phyloP scores from a whole-genome alignment of 139 green algal species.

The Coccomyxa sp. region DNA sequence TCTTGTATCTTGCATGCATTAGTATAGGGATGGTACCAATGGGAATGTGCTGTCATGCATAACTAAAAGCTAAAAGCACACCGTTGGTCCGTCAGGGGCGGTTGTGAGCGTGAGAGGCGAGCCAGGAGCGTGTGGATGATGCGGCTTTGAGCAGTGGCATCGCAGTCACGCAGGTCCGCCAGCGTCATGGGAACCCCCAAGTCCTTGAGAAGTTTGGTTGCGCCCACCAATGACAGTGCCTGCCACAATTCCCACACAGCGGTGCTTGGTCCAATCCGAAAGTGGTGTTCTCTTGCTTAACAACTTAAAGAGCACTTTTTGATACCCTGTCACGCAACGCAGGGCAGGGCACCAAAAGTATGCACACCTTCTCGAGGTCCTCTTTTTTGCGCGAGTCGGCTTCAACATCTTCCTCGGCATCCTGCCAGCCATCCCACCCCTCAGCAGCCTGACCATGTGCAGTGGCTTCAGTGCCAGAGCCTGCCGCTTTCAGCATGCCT shows the following conservation, averaged over 20 bases:
- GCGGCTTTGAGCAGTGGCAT: too few species aligned
- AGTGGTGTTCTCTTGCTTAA: neutral
- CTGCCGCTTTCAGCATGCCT: neutral
- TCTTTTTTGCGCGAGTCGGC: neutral
- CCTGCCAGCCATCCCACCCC: neutral
- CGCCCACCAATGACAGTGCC: too few species aligned
- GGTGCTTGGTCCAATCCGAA: neutral
- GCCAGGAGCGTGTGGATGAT: slow-evolving; percentile 28
- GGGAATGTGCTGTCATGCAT: neutral
- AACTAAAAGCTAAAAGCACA: neutral
- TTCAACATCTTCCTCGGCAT: neutral
- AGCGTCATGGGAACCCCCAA: too few species aligned
- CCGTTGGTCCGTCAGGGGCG: neutral
- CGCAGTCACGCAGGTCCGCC: too few species aligned
- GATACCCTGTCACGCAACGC: neutral
- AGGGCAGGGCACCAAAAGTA: neutral
- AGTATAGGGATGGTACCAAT: neutral
- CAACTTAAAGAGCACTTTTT: neutral
- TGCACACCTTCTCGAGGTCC: neutral
- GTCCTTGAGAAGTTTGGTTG: too few species aligned
- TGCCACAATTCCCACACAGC: neutral
- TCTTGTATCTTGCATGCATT: neutral
- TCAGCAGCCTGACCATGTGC: neutral
- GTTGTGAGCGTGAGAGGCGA: slow-evolving; percentile 19
- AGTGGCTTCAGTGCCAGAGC: neutral